These are phyloP conservation scores for Pycnococcus provasolii DNA, from an alignment of 139 green algal genomes.

Conservation along the genomic window DNA sequence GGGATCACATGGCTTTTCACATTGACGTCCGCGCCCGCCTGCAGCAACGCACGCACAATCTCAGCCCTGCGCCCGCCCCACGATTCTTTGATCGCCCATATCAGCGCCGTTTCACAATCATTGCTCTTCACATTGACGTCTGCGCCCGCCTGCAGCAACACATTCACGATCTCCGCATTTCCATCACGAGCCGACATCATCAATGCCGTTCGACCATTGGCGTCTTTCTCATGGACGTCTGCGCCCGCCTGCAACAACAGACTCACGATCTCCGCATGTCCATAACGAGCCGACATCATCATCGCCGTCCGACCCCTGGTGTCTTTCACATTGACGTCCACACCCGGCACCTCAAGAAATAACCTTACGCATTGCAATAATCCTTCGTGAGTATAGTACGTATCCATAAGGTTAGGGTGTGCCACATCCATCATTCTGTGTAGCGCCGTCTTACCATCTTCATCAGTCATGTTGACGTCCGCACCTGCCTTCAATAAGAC, in stretches of 20 bases:
- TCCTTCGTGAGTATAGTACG: background rate
- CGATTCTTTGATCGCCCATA: background rate
- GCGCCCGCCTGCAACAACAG: constrained; percentile 1
- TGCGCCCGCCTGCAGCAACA: background rate
- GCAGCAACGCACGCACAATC: background rate
- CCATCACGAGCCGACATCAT: background rate
- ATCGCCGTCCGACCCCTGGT: background rate
- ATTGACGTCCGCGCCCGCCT: constrained; percentile 7
- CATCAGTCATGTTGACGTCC: background rate
- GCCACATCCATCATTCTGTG: background rate
- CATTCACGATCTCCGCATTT: background rate
- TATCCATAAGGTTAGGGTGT: background rate
- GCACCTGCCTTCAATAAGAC: background rate
- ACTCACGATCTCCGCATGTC: background rate
- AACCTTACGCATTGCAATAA: background rate
- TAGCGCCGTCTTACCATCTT: constrained; percentile 3
- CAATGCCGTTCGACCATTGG: background rate
- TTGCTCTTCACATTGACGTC: constrained; percentile 3
- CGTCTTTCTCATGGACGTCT: background rate
- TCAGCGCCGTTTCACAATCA: background rate
- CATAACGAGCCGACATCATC: background rate
- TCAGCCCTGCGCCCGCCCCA: background rate
- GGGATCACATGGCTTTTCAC: background rate
- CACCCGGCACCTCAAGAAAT: background rate
- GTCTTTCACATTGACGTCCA: background rate